Evolutionary conservation across 2,329 filamentous ascomycete species (phyloP).

Genomic region (Colletotrichum sp.): DNA sequence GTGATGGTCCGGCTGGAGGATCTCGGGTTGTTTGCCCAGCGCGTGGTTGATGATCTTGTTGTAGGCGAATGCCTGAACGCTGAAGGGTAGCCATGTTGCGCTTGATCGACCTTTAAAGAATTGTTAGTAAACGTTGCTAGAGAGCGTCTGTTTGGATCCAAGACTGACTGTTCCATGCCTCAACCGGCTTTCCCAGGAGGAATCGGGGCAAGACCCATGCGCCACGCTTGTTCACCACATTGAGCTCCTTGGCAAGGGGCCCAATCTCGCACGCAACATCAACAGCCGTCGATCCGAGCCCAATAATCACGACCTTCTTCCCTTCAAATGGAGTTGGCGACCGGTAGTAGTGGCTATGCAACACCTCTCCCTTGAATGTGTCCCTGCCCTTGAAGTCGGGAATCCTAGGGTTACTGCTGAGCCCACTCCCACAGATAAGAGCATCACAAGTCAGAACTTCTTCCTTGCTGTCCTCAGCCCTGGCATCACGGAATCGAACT

Average conservation of each 20-base stretch:
- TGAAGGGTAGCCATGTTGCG: conserved; percentile 30
- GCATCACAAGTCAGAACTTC: conserved; percentile 34
- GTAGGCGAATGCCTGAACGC: conserved; percentile 32
- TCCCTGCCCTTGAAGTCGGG: conserved; percentile 35
- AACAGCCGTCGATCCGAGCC: conserved; percentile 40
- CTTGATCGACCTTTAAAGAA: conserved; percentile 27
- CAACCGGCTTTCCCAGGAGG: conserved; percentile 37
- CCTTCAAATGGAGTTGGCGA: conserved; percentile 35
- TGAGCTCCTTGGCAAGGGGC: conserved; percentile 34
- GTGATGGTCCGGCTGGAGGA: conserved; percentile 35
- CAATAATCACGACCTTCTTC: conserved; percentile 40
- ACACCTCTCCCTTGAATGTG: conserved; percentile 34
- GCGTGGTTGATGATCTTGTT: conserved; percentile 32
- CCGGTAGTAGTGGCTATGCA: conserved; percentile 43
- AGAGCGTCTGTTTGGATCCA: neutral
- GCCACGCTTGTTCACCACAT: conserved; percentile 40
- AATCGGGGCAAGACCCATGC: conserved; percentile 43
- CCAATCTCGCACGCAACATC: conserved; percentile 43
- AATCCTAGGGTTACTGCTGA: conserved; percentile 32
- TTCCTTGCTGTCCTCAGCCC: neutral
- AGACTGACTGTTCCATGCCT: conserved; percentile 37
- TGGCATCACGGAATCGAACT: conserved; percentile 26
- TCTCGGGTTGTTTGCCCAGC: conserved; percentile 32
- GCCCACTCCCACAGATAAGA: conserved; percentile 39
- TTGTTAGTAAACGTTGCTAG: neutral